Percentiles rank a stretch among this genome's conserved stretches.
Conservation (phyloP, 331 rosid species). For the Cucumis variabilis region DNA sequence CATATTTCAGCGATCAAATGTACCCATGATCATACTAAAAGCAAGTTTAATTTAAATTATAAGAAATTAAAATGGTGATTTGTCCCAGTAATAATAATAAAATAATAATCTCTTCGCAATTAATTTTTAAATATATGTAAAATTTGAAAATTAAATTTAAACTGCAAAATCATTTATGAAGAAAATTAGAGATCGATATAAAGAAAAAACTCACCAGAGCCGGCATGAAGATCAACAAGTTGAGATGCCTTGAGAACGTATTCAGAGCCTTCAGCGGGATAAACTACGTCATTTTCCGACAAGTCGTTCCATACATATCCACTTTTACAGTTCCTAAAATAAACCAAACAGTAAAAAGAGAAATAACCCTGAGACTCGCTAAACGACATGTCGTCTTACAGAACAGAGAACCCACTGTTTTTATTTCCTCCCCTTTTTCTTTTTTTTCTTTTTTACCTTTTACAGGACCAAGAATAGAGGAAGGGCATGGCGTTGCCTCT, state of each 20-base stretch:
- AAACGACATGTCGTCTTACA: not conserved
- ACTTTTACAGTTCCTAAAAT: constrained; percentile 69
- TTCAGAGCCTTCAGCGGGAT: constrained; percentile 84
- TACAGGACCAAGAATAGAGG: constrained; percentile 92
- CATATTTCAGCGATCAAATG: too few relatives aligned
- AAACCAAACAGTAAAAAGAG: not conserved
- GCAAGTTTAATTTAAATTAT: too few relatives aligned
- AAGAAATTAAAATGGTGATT: too few relatives aligned
- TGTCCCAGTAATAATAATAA: too few relatives aligned
- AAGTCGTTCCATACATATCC: constrained; percentile 94
- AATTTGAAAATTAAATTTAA: too few relatives aligned
- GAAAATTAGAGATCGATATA: not conserved
- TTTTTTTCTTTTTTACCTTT: constrained; percentile 47
- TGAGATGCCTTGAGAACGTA: constrained; percentile 89
- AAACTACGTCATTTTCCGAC: constrained; percentile 63
- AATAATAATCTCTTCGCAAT: too few relatives aligned
- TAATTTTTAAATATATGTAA: too few relatives aligned
- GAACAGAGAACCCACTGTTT: not conserved
- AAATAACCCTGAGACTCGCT: not conserved
- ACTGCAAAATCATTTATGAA: too few relatives aligned
- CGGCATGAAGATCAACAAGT: constrained; percentile 59
- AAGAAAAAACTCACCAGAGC: constrained; percentile 45
- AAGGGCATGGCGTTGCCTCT: constrained; percentile 90
- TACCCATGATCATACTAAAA: too few relatives aligned
- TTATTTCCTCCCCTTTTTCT: too few relatives aligned